Evolutionary conservation across 352 stramenopile genomes (phyloP).

Genomic region (Pythium aristosporum): DNA sequence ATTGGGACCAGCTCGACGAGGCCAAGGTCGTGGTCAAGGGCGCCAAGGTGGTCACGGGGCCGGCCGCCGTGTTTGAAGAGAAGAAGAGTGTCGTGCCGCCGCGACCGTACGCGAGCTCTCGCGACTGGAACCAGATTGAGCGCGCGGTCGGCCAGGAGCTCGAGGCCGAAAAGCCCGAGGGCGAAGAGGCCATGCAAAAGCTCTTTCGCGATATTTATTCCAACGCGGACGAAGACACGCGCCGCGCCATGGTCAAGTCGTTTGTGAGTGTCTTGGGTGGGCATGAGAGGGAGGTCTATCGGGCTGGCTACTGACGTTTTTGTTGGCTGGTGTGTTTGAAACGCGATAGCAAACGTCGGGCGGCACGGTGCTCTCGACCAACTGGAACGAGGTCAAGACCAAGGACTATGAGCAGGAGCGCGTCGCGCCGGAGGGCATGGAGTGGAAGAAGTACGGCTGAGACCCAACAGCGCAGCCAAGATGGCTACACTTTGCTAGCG

Average conservation of each 20-base stretch:
- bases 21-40: constrained; percentile 39
- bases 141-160: constrained; percentile 77
- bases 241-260: constrained; percentile 92
- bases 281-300: not conserved
- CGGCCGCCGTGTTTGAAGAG: constrained; percentile 59
- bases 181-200: constrained; percentile 90
- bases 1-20: constrained; percentile 81
- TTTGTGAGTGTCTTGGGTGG: constrained; percentile 56
- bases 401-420: constrained; percentile 92
- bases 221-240: constrained; percentile 89
- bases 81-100: constrained; percentile 49
- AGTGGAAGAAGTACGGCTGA: constrained; percentile 88
- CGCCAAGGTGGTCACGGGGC: constrained; percentile 46
- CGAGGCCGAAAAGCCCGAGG: constrained; percentile 87
- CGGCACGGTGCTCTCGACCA: constrained; percentile 90
- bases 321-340: not conserved
- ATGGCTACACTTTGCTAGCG: constrained; percentile 7
- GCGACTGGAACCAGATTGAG: constrained; percentile 90
- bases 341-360: constrained; percentile 87
- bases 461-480: not conserved
- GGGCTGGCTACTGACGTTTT: not conserved
- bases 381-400: constrained; percentile 88
- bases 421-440: constrained; percentile 82
- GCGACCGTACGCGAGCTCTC: constrained; percentile 77
- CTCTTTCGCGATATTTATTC: constrained; percentile 92